These are phyloP conservation scores for Cytidiella melzeri DNA, from an alignment of 768 basidiomycete species.

Conservation along the genomic window DNA sequence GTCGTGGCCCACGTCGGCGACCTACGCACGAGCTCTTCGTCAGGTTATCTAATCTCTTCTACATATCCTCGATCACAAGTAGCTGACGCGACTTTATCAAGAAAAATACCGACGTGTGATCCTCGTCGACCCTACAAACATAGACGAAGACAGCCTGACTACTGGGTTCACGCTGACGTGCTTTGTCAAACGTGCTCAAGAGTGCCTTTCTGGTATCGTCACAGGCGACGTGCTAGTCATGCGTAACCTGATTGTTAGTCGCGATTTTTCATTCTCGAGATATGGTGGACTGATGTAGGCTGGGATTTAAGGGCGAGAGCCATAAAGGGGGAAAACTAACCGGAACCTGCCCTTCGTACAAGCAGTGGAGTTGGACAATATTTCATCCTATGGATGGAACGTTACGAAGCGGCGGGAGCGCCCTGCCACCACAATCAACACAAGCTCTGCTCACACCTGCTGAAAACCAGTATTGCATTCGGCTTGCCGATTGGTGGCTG, in stretches of 20 bases:
- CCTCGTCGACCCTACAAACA: conserved; percentile 49
- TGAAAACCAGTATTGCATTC: conserved; percentile 19
- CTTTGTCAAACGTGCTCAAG: conserved; percentile 39
- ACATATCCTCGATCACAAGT: neutral
- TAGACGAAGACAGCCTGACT: conserved; percentile 27
- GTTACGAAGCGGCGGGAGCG: conserved; percentile 28
- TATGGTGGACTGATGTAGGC: neutral
- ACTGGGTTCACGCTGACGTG: conserved; percentile 32
- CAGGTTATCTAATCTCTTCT: conserved; percentile 21
- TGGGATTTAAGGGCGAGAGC: conserved; percentile 25
- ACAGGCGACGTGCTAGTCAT: conserved; percentile 38
- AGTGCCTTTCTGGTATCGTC: conserved; percentile 46
- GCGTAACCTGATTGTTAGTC: conserved; percentile 12
- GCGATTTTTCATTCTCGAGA: neutral
- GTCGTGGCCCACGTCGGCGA: conserved; percentile 21
- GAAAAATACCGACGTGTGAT: conserved; percentile 41
- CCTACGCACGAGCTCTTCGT: conserved; percentile 16
- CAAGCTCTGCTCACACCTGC: conserved; percentile 9
- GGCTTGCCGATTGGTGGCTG: conserved; percentile 25
- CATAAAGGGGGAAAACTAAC: conserved; percentile 23
- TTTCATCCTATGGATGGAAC: conserved; percentile 38
- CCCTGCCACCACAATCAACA: neutral
- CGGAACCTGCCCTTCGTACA: conserved; percentile 39
- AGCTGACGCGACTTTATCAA: conserved; percentile 18
- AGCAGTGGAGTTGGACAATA: conserved; percentile 49